These are phyloP conservation scores for Lippia alba DNA, from an alignment of 305 asterid genomes.

Conservation along the genomic window DNA sequence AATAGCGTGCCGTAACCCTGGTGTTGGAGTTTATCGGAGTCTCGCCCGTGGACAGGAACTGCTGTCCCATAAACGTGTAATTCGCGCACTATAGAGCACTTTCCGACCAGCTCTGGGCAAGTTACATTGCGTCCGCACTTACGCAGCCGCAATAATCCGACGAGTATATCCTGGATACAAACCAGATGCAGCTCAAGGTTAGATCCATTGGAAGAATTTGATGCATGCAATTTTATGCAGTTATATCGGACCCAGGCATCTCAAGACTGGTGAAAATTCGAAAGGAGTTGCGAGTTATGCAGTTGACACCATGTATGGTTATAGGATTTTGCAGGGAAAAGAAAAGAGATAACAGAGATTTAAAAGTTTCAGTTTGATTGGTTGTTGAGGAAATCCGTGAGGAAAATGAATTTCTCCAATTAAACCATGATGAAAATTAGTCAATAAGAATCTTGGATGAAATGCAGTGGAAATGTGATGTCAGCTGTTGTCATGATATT, in stretches of 20 bases:
- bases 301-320: too few species aligned
- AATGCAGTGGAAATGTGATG: too few species aligned
- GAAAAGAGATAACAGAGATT: too few species aligned
- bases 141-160: conserved; percentile 86
- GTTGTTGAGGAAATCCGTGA: too few species aligned
- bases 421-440: too few species aligned
- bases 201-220: not conserved
- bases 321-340: too few species aligned
- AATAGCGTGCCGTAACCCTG: conserved; percentile 93
- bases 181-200: not conserved
- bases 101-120: conserved; percentile 88
- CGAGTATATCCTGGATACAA: conserved; percentile 82
- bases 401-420: too few species aligned
- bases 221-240: not conserved
- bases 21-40: conserved; percentile 90
- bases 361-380: too few species aligned
- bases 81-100: conserved; percentile 92
- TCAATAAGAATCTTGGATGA: too few species aligned
- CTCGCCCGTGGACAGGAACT: conserved; percentile 97
- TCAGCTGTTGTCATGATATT: too few species aligned
- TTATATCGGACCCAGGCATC: too few species aligned
- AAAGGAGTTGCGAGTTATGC: not conserved
- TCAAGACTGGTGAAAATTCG: not conserved
- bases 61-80: conserved; percentile 97
- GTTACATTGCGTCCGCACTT: conserved; percentile 83